Conservation (phyloP, 2,329 filamentous ascomycete genomes). For the Plenodomus tracheiphilus region DNA sequence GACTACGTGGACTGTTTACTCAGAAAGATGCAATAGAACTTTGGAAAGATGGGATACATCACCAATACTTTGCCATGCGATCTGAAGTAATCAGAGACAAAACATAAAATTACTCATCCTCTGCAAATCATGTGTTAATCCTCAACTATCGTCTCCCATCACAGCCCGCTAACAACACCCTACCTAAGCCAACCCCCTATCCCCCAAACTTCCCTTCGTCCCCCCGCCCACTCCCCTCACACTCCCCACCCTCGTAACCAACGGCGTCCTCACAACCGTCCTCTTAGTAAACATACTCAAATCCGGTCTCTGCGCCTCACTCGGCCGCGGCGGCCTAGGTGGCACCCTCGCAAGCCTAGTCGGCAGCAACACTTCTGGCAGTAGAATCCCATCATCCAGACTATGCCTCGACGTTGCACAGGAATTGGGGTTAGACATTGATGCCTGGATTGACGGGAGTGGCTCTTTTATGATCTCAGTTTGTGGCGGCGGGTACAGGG, state of each 20-base stretch:
- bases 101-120: too few relatives aligned
- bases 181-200: too few relatives aligned
- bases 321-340: slow-evolving; percentile 23
- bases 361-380: slow-evolving; percentile 16
- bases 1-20: too few relatives aligned
- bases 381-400: not conserved
- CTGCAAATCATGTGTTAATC: too few relatives aligned
- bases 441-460: slow-evolving; percentile 18
- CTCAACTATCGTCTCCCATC: too few relatives aligned
- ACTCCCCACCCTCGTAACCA: slow-evolving; percentile 10
- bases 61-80: too few relatives aligned
- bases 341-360: slow-evolving; percentile 10
- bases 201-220: not conserved
- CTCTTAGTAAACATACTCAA: slow-evolving; percentile 21
- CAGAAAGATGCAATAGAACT: too few relatives aligned
- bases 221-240: not conserved
- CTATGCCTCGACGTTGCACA: not conserved
- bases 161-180: too few relatives aligned
- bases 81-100: too few relatives aligned
- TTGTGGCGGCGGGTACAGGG: slow-evolving; percentile 3
- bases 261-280: slow-evolving; percentile 6
- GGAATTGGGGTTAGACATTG: slow-evolving; percentile 18
- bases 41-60: too few relatives aligned
- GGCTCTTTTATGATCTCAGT: slow-evolving; percentile 12
- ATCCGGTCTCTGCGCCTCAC: slow-evolving; percentile 24